Evolutionary conservation across 2,329 filamentous ascomycete genomes (phyloP).

Genomic region (Fusarium ramigenum): DNA sequence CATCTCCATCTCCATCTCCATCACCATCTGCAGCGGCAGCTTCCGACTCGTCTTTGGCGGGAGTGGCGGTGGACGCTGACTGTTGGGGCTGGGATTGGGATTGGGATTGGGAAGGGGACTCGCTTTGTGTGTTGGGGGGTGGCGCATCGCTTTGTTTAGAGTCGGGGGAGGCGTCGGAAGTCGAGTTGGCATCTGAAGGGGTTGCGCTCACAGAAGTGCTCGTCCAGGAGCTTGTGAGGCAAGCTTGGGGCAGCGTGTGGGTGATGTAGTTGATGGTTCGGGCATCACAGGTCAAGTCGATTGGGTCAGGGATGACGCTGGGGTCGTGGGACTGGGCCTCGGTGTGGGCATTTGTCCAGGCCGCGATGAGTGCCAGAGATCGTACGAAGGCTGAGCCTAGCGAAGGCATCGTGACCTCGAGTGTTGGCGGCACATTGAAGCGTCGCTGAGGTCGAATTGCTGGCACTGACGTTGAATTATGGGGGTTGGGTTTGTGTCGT

Average conservation of each 20-base stretch:
- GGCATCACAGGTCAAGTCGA: constrained; percentile 53
- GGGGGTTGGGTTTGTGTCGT: constrained; percentile 17
- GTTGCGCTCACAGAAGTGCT: constrained; percentile 52
- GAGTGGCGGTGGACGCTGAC: background rate
- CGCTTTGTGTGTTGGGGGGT: constrained; percentile 6
- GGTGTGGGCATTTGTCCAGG: constrained; percentile 10
- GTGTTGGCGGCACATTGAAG: constrained; percentile 25
- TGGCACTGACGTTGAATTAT: background rate
- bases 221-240: constrained; percentile 71
- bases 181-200: constrained; percentile 19
- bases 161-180: background rate
- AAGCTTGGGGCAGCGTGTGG: constrained; percentile 79
- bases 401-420: constrained; percentile 31
- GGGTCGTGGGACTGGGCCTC: constrained; percentile 7
- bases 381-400: constrained; percentile 24
- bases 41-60: constrained; percentile 10
- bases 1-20: constrained; percentile 40
- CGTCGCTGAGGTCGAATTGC: constrained; percentile 1
- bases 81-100: constrained; percentile 2
- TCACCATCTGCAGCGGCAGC: constrained; percentile 37
- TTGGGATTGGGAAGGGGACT: background rate
- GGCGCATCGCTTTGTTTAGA: constrained; percentile 5
- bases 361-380: constrained; percentile 12
- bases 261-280: constrained; percentile 85
- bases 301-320: background rate